Evolutionary conservation across 2,329 filamentous ascomycete genomes (phyloP).

Genomic region (Claviceps sp.): DNA sequence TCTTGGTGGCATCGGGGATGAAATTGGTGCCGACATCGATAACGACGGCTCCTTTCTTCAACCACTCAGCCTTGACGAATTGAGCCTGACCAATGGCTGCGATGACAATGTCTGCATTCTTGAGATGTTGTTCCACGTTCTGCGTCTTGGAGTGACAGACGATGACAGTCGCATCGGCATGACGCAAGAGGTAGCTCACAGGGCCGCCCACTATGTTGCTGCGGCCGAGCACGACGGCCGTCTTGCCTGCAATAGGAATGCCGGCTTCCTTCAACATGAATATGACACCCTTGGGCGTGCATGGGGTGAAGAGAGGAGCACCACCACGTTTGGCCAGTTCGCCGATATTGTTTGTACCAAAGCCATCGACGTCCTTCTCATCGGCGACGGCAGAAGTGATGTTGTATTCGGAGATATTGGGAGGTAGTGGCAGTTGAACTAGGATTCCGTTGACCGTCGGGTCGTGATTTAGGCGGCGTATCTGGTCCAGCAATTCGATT

Average conservation of each 20-base stretch:
- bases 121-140: slow-evolving; percentile 59
- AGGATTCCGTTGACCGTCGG: slow-evolving; percentile 78
- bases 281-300: slow-evolving; percentile 97
- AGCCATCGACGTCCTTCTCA: slow-evolving; percentile 96
- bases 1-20: slow-evolving; percentile 75
- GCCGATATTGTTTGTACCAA: slow-evolving; percentile 86
- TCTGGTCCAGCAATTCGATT: slow-evolving; percentile 70
- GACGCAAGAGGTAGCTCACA: slow-evolving; percentile 88
- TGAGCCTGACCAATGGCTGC: slow-evolving; percentile 79
- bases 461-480: slow-evolving; percentile 77
- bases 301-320: slow-evolving; percentile 77
- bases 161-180: slow-evolving; percentile 92
- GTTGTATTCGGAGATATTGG: slow-evolving; percentile 77
- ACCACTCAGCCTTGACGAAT: slow-evolving; percentile 89
- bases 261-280: slow-evolving; percentile 73
- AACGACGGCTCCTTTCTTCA: slow-evolving; percentile 89
- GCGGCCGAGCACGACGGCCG: slow-evolving; percentile 84
- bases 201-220: slow-evolving; percentile 97
- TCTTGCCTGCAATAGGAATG: slow-evolving; percentile 74
- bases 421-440: slow-evolving; percentile 82
- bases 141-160: slow-evolving; percentile 86
- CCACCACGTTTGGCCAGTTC: slow-evolving; percentile 94
- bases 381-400: slow-evolving; percentile 83
- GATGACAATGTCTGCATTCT: slow-evolving; percentile 76
- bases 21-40: slow-evolving; percentile 98